Evolutionary conservation across 768 basidiomycete species (phyloP).

Genomic region (Coprinopsis sp.): DNA sequence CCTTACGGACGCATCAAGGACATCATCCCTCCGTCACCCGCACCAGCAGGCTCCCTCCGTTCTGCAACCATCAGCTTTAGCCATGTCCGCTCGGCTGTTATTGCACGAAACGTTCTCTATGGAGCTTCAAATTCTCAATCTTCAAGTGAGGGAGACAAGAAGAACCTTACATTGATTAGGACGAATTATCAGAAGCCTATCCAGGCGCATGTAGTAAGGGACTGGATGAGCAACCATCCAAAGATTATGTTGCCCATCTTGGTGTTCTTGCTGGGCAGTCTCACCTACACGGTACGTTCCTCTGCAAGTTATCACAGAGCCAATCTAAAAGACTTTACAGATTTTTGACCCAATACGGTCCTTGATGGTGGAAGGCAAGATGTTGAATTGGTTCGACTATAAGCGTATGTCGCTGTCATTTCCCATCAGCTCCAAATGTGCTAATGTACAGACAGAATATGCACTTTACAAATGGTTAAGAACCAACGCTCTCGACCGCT

Average conservation of each 20-base stretch:
- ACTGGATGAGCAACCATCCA: slow-evolving; percentile 86
- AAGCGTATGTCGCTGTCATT: slow-evolving; percentile 40
- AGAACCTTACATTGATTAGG: slow-evolving; percentile 43
- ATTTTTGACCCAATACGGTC: slow-evolving; percentile 91
- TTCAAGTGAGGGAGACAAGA: no score
- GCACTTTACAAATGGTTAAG: slow-evolving; percentile 74
- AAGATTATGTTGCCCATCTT: slow-evolving; percentile 75
- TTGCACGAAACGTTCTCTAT: slow-evolving; percentile 81
- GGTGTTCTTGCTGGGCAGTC: slow-evolving; percentile 82
- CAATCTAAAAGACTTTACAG: slow-evolving; percentile 31
- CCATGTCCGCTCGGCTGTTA: slow-evolving; percentile 61
- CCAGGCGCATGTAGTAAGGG: slow-evolving; percentile 61
- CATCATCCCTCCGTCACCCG: slow-evolving; percentile 53
- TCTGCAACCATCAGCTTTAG: slow-evolving; percentile 61
- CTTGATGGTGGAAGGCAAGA: slow-evolving; percentile 75
- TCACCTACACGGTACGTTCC: slow-evolving; percentile 76
- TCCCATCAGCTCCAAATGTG: not conserved
- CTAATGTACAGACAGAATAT: slow-evolving; percentile 45
- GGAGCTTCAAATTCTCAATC: slow-evolving; percentile 36
- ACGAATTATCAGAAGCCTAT: slow-evolving; percentile 59
- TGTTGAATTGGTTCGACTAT: slow-evolving; percentile 82
- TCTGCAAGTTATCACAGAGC: not conserved
- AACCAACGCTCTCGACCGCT: slow-evolving; percentile 52
- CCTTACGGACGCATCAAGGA: slow-evolving; percentile 80
- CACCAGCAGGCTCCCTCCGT: slow-evolving; percentile 63